A percentile compares a stretch with the other conserved stretches of the same genome.
Conservation (phyloP, 2,329 filamentous ascomycete species). For the Aspergillus hortae region DNA sequence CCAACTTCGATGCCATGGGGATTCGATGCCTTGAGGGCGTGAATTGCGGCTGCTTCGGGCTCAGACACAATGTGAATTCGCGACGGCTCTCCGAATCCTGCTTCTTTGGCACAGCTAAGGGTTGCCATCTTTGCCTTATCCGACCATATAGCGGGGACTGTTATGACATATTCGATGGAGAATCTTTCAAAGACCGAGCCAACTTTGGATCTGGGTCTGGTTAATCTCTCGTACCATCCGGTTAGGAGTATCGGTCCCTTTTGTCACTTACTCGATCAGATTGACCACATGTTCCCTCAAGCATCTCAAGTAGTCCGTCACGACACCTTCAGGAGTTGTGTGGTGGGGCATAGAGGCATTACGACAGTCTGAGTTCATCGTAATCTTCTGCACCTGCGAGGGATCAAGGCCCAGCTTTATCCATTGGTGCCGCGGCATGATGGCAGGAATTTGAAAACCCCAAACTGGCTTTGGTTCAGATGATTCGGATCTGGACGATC, state of each 20-base stretch:
- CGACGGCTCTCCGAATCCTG: conserved; percentile 7
- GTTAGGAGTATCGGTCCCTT: too few relatives aligned
- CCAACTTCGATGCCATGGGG: conserved; percentile 12
- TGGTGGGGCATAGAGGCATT: conserved; percentile 7
- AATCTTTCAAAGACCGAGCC: conserved; percentile 9
- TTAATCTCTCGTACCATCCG: too few relatives aligned
- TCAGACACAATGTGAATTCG: conserved; percentile 17
- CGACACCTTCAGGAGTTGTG: conserved; percentile 5
- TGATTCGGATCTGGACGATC: neutral
- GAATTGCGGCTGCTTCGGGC: conserved; percentile 22
- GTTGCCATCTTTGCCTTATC: conserved; percentile 21
- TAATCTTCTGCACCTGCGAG: neutral
- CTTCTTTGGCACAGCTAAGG: conserved; percentile 12
- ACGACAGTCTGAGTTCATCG: conserved; percentile 8
- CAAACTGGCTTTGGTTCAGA: conserved; percentile 5
- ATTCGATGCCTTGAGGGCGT: conserved; percentile 8
- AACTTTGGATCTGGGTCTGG: conserved; percentile 8
- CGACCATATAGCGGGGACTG: conserved; percentile 28
- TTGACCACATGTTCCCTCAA: conserved; percentile 9
- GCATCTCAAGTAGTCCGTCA: conserved; percentile 14
- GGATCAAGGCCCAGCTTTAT: conserved; percentile 17
- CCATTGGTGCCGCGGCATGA: conserved; percentile 18
- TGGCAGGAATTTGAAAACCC: conserved; percentile 17
- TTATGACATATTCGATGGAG: conserved; percentile 22
- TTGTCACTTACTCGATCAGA: too few relatives aligned